phyloP scores from a whole-genome alignment of 83 land plant species.

The Thuja plicata region DNA sequence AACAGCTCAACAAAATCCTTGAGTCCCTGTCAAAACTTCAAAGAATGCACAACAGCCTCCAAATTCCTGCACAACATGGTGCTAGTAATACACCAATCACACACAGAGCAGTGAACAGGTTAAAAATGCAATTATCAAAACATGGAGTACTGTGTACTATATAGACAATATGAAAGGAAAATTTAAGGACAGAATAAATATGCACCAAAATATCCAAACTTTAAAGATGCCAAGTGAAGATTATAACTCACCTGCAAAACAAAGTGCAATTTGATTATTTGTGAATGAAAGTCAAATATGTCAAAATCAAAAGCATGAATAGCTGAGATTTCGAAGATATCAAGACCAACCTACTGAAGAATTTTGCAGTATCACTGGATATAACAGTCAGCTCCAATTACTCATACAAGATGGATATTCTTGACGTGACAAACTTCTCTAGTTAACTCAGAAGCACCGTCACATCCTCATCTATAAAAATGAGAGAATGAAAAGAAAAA shows the following conservation, averaged over 20 bases:
- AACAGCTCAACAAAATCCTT: neutral
- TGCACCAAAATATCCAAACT: conserved; percentile 3
- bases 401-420: neutral
- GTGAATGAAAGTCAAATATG: neutral
- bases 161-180: neutral
- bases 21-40: neutral
- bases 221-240: neutral
- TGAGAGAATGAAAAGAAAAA: neutral
- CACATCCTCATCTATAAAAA: conserved; percentile 3
- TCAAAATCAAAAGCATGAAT: neutral
- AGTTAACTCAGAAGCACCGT: neutral
- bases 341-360: neutral
- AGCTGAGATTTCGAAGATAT: neutral
- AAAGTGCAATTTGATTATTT: neutral
- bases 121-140: neutral
- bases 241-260: conserved; percentile 8
- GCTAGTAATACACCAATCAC: neutral
- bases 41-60: neutral
- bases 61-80: neutral
- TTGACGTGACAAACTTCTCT: neutral
- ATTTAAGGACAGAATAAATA: neutral
- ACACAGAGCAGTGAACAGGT: neutral
- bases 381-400: neutral
- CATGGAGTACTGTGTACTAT: neutral
- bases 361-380: neutral